Evolutionary conservation across 768 basidiomycete species (phyloP).

Genomic region (Suillus subalutaceus): DNA sequence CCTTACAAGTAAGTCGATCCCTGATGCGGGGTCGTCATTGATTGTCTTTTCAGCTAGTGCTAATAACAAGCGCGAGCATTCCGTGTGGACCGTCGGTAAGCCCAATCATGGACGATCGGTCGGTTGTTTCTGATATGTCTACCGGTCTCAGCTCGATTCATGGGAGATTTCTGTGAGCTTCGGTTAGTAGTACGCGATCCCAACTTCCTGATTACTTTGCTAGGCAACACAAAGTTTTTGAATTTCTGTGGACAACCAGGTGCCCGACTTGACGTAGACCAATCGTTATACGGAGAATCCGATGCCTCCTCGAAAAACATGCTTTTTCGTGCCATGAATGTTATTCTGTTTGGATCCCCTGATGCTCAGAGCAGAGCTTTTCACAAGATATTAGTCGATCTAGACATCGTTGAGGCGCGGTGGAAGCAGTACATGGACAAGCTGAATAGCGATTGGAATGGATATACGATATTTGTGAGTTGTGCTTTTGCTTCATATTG

Average conservation of each 20-base stretch:
- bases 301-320: conserved; percentile 25
- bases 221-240: conserved; percentile 32
- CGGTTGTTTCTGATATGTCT: not conserved
- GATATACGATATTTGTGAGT: conserved; percentile 50
- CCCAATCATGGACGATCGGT: not conserved
- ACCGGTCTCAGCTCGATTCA: conserved; percentile 38
- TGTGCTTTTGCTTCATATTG: too few relatives aligned
- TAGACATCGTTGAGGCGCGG: conserved; percentile 35
- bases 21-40: not conserved
- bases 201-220: not conserved
- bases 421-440: conserved; percentile 46
- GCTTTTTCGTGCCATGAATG: conserved; percentile 38
- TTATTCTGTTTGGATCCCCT: conserved; percentile 48
- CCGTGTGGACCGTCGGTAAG: conserved; percentile 8
- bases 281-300: conserved; percentile 24
- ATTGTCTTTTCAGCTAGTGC: not conserved
- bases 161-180: conserved; percentile 44
- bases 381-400: conserved; percentile 49
- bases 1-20: conserved; percentile 34
- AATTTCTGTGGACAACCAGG: conserved; percentile 41
- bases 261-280: conserved; percentile 35
- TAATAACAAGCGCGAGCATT: conserved; percentile 1
- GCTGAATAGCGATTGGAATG: conserved; percentile 49
- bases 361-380: conserved; percentile 44
- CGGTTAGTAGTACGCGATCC: not conserved